Conservation (phyloP, 2,329 filamentous ascomycete genomes). For the Microsporum canis region DNA sequence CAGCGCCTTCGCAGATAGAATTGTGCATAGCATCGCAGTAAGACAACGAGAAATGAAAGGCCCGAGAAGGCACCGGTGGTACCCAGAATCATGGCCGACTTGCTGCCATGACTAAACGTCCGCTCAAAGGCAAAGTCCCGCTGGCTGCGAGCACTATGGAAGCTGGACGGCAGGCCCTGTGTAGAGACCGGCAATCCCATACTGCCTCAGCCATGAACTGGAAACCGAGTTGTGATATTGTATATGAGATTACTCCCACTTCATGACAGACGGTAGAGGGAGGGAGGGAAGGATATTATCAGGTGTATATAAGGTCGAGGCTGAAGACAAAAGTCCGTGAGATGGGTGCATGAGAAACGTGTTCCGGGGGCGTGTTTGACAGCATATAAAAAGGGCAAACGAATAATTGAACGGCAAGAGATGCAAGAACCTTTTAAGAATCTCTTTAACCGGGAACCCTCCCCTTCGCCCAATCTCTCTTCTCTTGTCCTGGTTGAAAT, state of each 20-base stretch:
- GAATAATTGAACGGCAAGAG: neutral
- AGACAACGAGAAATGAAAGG: conserved; percentile 9
- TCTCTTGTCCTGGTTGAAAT: too few relatives aligned
- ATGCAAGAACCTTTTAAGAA: neutral
- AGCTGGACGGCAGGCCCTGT: neutral
- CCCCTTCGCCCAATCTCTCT: neutral
- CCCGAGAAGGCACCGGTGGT: conserved; percentile 12
- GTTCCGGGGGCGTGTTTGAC: neutral
- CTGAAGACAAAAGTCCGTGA: neutral
- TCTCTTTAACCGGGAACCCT: neutral
- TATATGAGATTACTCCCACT: neutral
- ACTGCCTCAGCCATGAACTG: neutral
- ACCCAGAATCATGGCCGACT: conserved; percentile 11
- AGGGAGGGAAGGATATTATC: neutral
- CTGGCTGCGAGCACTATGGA: neutral
- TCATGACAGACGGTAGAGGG: neutral
- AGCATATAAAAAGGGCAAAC: neutral
- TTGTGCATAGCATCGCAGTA: conserved; percentile 13
- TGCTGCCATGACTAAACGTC: conserved; percentile 7
- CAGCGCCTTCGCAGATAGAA: conserved; percentile 7
- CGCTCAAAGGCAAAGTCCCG: conserved; percentile 2
- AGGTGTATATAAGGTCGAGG: neutral
- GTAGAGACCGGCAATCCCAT: neutral
- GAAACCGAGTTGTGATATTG: neutral
- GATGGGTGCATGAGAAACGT: conserved; percentile 1